phyloP scores from a whole-genome alignment of 2,329 filamentous ascomycete genomes.

The Zelopaecilomyces penicillatus region DNA sequence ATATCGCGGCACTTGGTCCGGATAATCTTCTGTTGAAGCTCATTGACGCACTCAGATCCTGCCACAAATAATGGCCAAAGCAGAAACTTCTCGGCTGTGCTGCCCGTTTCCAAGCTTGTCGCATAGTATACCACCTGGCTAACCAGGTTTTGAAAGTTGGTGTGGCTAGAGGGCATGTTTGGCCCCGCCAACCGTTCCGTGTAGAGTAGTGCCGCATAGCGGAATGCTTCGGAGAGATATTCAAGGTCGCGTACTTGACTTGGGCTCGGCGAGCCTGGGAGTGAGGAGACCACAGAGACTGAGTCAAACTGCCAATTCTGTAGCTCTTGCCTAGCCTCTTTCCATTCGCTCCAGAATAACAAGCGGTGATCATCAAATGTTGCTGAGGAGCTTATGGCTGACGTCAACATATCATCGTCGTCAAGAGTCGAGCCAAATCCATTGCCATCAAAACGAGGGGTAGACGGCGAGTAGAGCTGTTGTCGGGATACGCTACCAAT shows the following conservation, averaged over 20 bases:
- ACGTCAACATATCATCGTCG: constrained; percentile 43
- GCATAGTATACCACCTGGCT: constrained; percentile 78
- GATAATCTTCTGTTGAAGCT: constrained; percentile 69
- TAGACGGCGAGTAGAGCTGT: constrained; percentile 32
- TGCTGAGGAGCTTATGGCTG: constrained; percentile 32
- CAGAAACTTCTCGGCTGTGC: constrained; percentile 74
- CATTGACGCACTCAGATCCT: constrained; percentile 80
- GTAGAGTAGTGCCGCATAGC: constrained; percentile 81
- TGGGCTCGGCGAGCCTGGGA: constrained; percentile 42
- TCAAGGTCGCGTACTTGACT: constrained; percentile 65
- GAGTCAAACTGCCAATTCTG: constrained; percentile 73
- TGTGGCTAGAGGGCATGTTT: constrained; percentile 60
- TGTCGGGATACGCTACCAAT: constrained; percentile 14
- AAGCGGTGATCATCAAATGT: constrained; percentile 50
- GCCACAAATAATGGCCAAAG: constrained; percentile 90
- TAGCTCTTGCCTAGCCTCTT: constrained; percentile 64
- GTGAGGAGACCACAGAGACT: constrained; percentile 39
- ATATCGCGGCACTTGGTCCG: constrained; percentile 77
- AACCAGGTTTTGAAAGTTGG: constrained; percentile 76
- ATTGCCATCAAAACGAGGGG: constrained; percentile 57
- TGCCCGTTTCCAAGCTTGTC: constrained; percentile 63
- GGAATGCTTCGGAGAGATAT: constrained; percentile 83
- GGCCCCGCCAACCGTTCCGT: constrained; percentile 80
- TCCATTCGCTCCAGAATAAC: constrained; percentile 83
- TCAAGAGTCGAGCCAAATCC: constrained; percentile 51